Percentiles rank a stretch among this genome's conserved stretches.
These are phyloP conservation scores for Neofusicoccum kwambonambiense DNA, from an alignment of 2,329 filamentous ascomycete genomes.

Conservation along the genomic window DNA sequence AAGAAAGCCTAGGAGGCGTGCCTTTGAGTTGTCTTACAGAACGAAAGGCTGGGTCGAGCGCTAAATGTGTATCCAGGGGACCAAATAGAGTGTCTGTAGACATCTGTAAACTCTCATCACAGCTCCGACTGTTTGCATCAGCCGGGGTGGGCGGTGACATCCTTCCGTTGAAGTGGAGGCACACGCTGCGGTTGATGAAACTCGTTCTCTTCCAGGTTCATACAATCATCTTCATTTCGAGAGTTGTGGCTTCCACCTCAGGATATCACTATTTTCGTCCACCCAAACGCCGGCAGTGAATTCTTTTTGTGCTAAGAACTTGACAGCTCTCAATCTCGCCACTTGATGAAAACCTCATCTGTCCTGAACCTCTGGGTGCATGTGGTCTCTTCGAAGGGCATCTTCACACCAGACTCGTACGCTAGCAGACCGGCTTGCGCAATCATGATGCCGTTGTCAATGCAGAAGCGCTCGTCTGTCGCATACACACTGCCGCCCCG, in stretches of 20 bases:
- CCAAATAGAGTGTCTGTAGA: too few species aligned
- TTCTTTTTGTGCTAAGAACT: neutral
- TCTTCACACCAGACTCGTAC: slow-evolving; percentile 76
- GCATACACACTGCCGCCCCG: slow-evolving; percentile 88
- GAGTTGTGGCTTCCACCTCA: neutral
- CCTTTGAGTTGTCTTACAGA: too few species aligned
- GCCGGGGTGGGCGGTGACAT: too few species aligned
- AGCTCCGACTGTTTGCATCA: too few species aligned
- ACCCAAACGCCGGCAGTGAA: neutral
- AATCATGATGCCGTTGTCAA: slow-evolving; percentile 99
- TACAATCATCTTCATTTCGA: neutral
- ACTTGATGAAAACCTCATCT: slow-evolving; percentile 51
- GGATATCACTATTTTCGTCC: neutral
- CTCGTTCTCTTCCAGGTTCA: neutral
- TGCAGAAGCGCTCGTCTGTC: slow-evolving; percentile 96
- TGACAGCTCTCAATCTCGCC: slow-evolving; percentile 41
- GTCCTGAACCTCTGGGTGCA: slow-evolving; percentile 57
- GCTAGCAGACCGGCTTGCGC: slow-evolving; percentile 90
- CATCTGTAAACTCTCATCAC: too few species aligned
- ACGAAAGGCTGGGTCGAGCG: too few species aligned
- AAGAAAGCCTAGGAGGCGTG: too few species aligned
- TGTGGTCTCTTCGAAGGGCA: slow-evolving; percentile 74
- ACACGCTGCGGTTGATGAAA: too few species aligned
- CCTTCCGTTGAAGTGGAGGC: too few species aligned
- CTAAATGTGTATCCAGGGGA: too few species aligned